These are phyloP conservation scores for Tricholoma sp. DNA, from an alignment of 768 basidiomycete genomes.

Conservation along the genomic window DNA sequence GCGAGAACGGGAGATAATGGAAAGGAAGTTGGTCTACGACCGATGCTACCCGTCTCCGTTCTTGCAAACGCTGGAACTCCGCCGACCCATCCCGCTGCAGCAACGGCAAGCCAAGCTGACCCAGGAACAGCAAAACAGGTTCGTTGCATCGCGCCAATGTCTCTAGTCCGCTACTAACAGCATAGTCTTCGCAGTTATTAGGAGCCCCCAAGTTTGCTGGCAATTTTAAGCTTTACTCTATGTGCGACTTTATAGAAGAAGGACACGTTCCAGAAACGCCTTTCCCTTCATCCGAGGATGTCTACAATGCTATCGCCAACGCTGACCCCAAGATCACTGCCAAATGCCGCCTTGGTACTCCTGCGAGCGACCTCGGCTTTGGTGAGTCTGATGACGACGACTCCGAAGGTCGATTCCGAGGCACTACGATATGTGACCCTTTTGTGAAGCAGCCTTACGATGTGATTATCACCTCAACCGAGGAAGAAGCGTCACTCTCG, in stretches of 20 bases:
- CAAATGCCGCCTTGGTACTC: neutral
- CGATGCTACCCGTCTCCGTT: neutral
- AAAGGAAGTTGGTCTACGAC: slow-evolving; percentile 26
- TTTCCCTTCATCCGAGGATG: neutral
- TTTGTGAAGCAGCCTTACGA: neutral
- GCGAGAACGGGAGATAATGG: slow-evolving; percentile 28
- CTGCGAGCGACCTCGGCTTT: neutral
- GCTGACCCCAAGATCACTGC: neutral
- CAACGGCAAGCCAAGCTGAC: neutral
- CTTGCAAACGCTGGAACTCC: neutral
- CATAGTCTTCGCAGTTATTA: neutral
- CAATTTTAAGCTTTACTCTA: neutral
- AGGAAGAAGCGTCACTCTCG: neutral
- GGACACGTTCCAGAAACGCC: neutral
- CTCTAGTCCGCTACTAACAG: neutral
- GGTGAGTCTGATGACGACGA: neutral
- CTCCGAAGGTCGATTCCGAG: neutral
- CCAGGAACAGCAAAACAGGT: neutral
- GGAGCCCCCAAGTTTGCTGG: neutral
- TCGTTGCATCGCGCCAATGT: neutral
- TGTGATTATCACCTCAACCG: neutral
- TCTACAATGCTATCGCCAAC: neutral
- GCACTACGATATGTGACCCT: neutral
- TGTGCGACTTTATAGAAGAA: neutral
- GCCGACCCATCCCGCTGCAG: neutral